Percentiles rank a stretch among this genome's conserved stretches.
Conservation (phyloP, 805 yeast genomes). For the Priceomyces carsonii region DNA sequence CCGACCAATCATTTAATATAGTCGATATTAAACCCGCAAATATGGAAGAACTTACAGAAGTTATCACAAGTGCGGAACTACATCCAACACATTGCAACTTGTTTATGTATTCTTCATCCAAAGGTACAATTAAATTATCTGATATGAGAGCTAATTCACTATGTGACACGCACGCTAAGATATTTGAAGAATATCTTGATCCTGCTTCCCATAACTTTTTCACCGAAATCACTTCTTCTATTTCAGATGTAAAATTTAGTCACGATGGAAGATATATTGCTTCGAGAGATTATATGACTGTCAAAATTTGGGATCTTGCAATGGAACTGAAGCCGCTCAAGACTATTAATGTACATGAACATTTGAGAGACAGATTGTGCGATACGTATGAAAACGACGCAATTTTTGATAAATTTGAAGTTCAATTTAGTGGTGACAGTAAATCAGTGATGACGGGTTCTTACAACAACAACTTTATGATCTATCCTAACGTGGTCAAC, state of each 20-base stretch:
- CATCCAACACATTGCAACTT: slow-evolving; percentile 91
- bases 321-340: slow-evolving; percentile 95
- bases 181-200: slow-evolving; percentile 91
- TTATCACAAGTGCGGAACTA: slow-evolving; percentile 93
- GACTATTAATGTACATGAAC: slow-evolving; percentile 94
- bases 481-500: slow-evolving; percentile 80
- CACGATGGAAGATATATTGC: slow-evolving; percentile 92
- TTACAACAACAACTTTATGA: slow-evolving; percentile 95
- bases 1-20: slow-evolving; percentile 94
- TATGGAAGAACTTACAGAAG: slow-evolving; percentile 99
- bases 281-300: slow-evolving; percentile 96
- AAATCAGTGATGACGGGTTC: slow-evolving; percentile 94
- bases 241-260: slow-evolving; percentile 90
- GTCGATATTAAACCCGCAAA: slow-evolving; percentile 97
- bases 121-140: slow-evolving; percentile 91
- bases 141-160: slow-evolving; percentile 96
- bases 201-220: slow-evolving; percentile 93
- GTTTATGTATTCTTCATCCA: slow-evolving; percentile 93
- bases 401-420: slow-evolving; percentile 97
- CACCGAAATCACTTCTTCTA: slow-evolving; percentile 94
- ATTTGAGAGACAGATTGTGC: slow-evolving; percentile 86
- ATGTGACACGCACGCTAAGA: slow-evolving; percentile 85
- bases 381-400: slow-evolving; percentile 99
- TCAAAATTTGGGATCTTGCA: slow-evolving; percentile 96
- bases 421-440: slow-evolving; percentile 91